Conservation (phyloP, 257 asterid genomes). For the Nicotiana undulata region DNA sequence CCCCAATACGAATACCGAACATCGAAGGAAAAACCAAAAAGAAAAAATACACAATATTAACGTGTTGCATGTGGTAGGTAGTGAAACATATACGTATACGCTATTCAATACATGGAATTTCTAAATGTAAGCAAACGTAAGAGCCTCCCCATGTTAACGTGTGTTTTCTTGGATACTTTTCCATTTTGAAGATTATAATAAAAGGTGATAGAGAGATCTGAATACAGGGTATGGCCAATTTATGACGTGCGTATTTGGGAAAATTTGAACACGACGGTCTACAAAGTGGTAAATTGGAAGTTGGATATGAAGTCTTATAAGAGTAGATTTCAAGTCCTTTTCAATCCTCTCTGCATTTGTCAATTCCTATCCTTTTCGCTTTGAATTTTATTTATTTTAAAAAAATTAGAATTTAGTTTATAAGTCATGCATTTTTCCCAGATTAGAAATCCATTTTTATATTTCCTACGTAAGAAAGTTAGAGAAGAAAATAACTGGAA, state of each 20-base stretch:
- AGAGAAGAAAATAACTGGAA: too few relatives aligned
- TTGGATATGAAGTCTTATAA: not conserved
- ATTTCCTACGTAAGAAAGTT: not conserved
- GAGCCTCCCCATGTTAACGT: not conserved
- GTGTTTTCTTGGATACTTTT: not conserved
- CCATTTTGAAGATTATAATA: not conserved
- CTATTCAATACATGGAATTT: not conserved
- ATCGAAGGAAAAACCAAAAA: too few relatives aligned
- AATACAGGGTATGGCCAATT: too few relatives aligned
- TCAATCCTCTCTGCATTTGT: not conserved
- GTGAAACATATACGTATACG: too few relatives aligned
- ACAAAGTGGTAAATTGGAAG: not conserved
- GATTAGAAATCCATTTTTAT: not conserved
- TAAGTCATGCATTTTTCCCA: not conserved
- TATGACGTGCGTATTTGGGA: too few relatives aligned
- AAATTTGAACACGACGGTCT: too few relatives aligned
- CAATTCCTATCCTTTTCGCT: not conserved
- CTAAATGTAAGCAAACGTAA: not conserved
- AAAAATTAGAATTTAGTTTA: not conserved
- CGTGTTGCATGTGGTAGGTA: too few relatives aligned
- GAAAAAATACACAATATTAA: too few relatives aligned
- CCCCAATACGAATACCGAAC: too few relatives aligned
- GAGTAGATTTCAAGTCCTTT: not conserved
- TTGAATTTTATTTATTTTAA: not conserved
- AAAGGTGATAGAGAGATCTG: too few relatives aligned